phyloP scores from a whole-genome alignment of 108 stramenopile genomes.

The Seminavis robusta region DNA sequence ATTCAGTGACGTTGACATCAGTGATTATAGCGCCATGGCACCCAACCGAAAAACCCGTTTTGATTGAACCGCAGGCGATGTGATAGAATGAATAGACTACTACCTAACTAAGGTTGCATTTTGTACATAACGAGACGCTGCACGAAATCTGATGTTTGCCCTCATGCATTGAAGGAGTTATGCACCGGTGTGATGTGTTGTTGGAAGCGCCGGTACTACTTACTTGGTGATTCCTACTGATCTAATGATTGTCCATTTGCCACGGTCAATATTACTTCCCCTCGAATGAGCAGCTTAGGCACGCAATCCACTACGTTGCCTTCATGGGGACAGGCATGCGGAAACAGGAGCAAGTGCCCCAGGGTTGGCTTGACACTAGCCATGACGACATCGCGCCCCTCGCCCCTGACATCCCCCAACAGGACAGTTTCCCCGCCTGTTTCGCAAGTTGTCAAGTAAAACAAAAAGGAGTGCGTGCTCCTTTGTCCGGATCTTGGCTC shows the following conservation, averaged over 20 bases:
- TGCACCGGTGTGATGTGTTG: too few relatives aligned
- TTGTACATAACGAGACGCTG: too few relatives aligned
- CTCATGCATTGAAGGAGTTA: too few relatives aligned
- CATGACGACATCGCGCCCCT: constrained; percentile 25
- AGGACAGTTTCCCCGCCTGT: constrained; percentile 68
- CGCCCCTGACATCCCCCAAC: constrained; percentile 36
- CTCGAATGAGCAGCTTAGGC: constrained; percentile 75
- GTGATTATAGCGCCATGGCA: constrained; percentile 70
- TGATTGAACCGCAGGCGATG: constrained; percentile 60
- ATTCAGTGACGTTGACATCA: constrained; percentile 79
- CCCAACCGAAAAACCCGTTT: constrained; percentile 63
- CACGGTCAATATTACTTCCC: constrained; percentile 47
- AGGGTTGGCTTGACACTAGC: constrained; percentile 47
- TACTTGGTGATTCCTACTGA: too few relatives aligned
- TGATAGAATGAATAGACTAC: not conserved
- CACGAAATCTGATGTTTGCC: too few relatives aligned
- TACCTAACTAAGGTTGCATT: too few relatives aligned
- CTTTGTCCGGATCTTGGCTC: constrained; percentile 30
- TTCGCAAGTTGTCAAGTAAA: constrained; percentile 61
- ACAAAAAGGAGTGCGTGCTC: constrained; percentile 79
- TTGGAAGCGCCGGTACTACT: too few relatives aligned
- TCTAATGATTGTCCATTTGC: too few relatives aligned
- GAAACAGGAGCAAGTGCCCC: constrained; percentile 70
- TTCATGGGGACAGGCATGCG: constrained; percentile 69
- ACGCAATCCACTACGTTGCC: constrained; percentile 54